Evolutionary conservation across 768 basidiomycete genomes (phyloP), one percentile per base, ranked within the genome.

Genomic region (Tephrocybe rancida): DNA sequence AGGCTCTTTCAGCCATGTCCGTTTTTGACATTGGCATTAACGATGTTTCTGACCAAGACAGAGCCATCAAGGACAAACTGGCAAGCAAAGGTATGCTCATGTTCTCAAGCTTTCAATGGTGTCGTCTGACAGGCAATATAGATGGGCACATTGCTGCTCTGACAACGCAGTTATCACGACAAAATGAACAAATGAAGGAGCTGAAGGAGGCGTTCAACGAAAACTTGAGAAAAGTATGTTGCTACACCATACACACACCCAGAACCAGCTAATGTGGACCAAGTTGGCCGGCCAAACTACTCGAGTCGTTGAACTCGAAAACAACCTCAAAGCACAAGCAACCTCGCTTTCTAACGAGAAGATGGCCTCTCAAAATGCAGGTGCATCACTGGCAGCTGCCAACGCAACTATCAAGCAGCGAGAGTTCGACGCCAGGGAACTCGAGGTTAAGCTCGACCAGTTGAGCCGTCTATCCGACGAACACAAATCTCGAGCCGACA

Each of bases 211-310:
- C 70, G 16, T 64, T 79, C 13, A 77, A 79, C 48, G 80, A 82
- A 22, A 70, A 73, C 7, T 53, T 78, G 34, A 73, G 79, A 62
- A 79, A 79, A 67, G 82, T 80, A 50, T 21, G 70, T 59, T 19
- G 35, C 26, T 8, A n/a, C 9, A 39, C 44, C 21, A 34, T 34
- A 19, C n/a, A 13, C 21, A 13, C 32, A 8, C 22, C 3, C n/a
- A 35, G 52, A 50, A 34, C 65, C 38, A 34, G 52, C 45, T 42
- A 32, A 54, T 9, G n/a, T 37, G 3, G n/a, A 38, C 55, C 24
- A 18, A 89, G 87, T 70, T 89, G 45, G 76, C 75, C 39, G 65
- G 68, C 50, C 87, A 89, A 70, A 74, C 82, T 5, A 73, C 79
- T 55, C 83, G 82, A 25, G 80, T 75, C 14, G 64, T 86, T 39